Percentiles rank a stretch among this genome's conserved stretches.
These are phyloP conservation scores for Mycosphaerelloides madeirae DNA, from an alignment of 2,329 filamentous ascomycete species.

Conservation along the genomic window DNA sequence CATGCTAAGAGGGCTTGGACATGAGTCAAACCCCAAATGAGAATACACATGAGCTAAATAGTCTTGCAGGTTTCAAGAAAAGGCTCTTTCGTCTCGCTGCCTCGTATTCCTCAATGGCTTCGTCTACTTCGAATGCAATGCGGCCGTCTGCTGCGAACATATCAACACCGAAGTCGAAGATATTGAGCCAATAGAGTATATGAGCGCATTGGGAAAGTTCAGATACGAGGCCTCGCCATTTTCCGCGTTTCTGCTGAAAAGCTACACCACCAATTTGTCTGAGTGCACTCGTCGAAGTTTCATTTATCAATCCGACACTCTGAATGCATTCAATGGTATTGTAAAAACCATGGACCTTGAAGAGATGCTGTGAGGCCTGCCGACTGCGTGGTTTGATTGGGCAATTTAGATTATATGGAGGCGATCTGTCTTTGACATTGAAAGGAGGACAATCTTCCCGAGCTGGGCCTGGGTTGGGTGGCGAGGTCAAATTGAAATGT, in stretches of 20 bases:
- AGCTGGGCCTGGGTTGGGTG: conserved; percentile 1
- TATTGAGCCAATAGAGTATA: not conserved
- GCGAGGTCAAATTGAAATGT: not conserved
- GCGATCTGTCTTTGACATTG: not conserved
- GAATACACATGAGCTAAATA: not conserved
- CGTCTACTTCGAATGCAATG: not conserved
- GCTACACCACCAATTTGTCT: not conserved
- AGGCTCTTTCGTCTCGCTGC: not conserved
- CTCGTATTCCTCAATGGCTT: conserved; percentile 2
- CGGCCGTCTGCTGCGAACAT: not conserved
- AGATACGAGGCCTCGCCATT: no score
- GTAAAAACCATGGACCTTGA: not conserved
- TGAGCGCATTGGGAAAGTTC: not conserved
- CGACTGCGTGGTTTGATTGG: not conserved
- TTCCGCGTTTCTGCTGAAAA: no score
- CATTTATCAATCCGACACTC: not conserved
- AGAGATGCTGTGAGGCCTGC: not conserved
- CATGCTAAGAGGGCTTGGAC: conserved; percentile 1
- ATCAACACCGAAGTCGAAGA: not conserved
- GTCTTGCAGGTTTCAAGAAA: not conserved
- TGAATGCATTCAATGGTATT: conserved; percentile 1
- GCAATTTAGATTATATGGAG: not conserved
- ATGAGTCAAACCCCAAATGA: not conserved
- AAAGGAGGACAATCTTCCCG: not conserved
- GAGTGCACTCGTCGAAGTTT: no score